These are phyloP conservation scores for Camelina sativa DNA, from an alignment of 345 rosid species.

Conservation along the genomic window DNA sequence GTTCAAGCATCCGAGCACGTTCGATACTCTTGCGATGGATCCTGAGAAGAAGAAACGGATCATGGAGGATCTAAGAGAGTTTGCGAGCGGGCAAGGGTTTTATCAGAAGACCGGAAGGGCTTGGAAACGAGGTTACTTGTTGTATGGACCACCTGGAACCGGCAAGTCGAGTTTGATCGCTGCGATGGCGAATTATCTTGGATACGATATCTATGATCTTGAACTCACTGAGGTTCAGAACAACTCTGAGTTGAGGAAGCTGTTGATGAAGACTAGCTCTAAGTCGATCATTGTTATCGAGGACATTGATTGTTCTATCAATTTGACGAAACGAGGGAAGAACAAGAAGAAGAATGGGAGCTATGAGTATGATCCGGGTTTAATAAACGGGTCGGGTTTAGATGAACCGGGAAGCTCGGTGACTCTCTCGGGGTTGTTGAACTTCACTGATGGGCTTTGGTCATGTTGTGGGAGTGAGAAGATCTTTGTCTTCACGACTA, in stretches of 20 bases:
- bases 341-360: conserved; percentile 41
- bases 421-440: conserved; percentile 84
- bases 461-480: conserved; percentile 97
- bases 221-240: conserved; percentile 91
- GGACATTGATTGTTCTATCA: conserved; percentile 87
- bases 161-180: conserved; percentile 98
- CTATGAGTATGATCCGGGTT: conserved; percentile 36
- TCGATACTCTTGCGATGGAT: conserved; percentile 88
- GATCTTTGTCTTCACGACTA: conserved; percentile 92
- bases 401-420: conserved; percentile 44
- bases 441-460: conserved; percentile 97
- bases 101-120: conserved; percentile 92
- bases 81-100: conserved; percentile 66
- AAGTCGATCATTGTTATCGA: conserved; percentile 90
- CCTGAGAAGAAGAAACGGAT: conserved; percentile 64
- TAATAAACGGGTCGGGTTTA: conserved; percentile 52
- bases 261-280: conserved; percentile 90
- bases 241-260: conserved; percentile 81
- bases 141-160: conserved; percentile 96
- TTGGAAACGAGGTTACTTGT: conserved; percentile 90
- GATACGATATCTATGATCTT: conserved; percentile 91
- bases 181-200: conserved; percentile 89
- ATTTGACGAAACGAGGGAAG: conserved; percentile 51
- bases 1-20: conserved; percentile 94
- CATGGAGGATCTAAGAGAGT: conserved; percentile 79